A percentile compares a stretch with the other conserved stretches of the same genome.
Evolutionary conservation across 306 rosid species (phyloP).

Genomic region (Oxytropis ochrocephala): DNA sequence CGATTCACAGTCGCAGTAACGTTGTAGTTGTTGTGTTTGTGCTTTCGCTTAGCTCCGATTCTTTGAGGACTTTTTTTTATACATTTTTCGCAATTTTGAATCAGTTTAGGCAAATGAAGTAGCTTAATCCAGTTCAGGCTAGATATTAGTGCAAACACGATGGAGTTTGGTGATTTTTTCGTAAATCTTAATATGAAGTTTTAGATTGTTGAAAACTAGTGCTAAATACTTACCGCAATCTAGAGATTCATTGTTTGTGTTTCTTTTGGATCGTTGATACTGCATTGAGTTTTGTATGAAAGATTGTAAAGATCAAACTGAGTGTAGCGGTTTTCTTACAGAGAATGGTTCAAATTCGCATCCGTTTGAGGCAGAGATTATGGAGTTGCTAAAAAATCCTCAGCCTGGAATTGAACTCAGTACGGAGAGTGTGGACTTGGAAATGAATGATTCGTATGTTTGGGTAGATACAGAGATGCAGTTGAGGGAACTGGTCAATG

Average conservation of each 20-base stretch:
- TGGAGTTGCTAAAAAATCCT: conserved; percentile 35
- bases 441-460: conserved; percentile 41
- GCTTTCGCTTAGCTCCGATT: neutral
- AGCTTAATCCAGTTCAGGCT: neutral
- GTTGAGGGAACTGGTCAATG: conserved; percentile 47
- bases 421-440: conserved; percentile 29
- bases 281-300: neutral
- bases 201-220: neutral
- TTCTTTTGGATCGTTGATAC: neutral
- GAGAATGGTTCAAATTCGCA: conserved; percentile 46
- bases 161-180: neutral
- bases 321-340: conserved; percentile 16
- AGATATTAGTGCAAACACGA: neutral
- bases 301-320: neutral
- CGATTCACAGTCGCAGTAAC: neutral
- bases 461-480: conserved; percentile 72
- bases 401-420: conserved; percentile 36
- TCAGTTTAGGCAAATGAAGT: neutral
- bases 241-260: neutral
- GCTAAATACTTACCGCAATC: neutral
- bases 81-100: neutral
- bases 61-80: neutral
- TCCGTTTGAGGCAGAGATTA: conserved; percentile 66
- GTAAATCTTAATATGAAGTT: neutral
- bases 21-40: neutral